phyloP scores from a whole-genome alignment of 1,284 basidiomycete genomes.

The Sporisorium sorghi region DNA sequence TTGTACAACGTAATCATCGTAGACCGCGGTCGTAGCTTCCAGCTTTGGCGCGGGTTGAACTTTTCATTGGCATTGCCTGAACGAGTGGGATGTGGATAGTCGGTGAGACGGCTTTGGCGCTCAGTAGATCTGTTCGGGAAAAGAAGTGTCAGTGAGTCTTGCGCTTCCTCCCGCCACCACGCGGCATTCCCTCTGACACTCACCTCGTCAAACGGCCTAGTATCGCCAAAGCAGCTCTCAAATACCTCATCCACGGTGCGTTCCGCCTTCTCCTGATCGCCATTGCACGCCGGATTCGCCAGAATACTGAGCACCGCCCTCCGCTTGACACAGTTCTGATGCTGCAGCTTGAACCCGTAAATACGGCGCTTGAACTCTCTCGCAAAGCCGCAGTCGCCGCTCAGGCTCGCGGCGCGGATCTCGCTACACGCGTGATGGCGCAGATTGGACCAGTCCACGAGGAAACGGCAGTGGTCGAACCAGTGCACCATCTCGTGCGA shows the following conservation, averaged over 20 bases:
- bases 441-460: constrained; percentile 89
- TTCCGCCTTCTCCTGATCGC: constrained; percentile 79
- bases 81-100: background rate
- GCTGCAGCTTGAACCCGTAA: constrained; percentile 87
- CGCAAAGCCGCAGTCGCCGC: constrained; percentile 71
- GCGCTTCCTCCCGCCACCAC: too few relatives aligned
- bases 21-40: background rate
- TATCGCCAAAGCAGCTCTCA: constrained; percentile 94
- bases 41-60: background rate
- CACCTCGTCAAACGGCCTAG: constrained; percentile 95
- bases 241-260: constrained; percentile 94
- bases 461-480: constrained; percentile 93
- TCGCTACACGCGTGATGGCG: constrained; percentile 95
- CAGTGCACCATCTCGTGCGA: constrained; percentile 95
- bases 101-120: background rate
- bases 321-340: constrained; percentile 85
- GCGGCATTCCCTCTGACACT: constrained; percentile 2
- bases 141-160: constrained; percentile 2
- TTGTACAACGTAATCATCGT: background rate
- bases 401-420: constrained; percentile 88
- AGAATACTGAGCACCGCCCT: constrained; percentile 85
- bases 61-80: background rate
- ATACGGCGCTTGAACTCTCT: constrained; percentile 23
- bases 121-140: constrained; percentile 55
- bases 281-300: constrained; percentile 82